Evolutionary conservation across 1,284 basidiomycete genomes (phyloP), one percentile per base, ranked within the genome.

Genomic region (Ceraceosorus bombacis): DNA sequence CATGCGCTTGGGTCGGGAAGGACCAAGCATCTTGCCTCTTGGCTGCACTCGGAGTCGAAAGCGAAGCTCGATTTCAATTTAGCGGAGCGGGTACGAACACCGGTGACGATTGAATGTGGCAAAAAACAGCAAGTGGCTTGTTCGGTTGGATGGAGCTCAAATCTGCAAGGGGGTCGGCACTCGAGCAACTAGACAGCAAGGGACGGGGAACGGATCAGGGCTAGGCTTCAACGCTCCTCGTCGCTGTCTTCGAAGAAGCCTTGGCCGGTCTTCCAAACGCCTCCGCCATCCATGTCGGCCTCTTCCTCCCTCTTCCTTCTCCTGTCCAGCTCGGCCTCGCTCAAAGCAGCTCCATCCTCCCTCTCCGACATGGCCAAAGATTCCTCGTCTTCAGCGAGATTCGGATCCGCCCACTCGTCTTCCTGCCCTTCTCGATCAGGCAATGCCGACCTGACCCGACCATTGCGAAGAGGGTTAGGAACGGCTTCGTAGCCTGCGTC

Each of bases 191-290:
- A 27, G 27, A 27, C 27, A 27, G 27, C 2, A 27, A 27, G 27
- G 27, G 27, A 27, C 27, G 27, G 27, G 27, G 27, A 27, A 27
- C 27, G 27, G 27, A 27, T 27, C 27, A 27, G 27, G 27, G 27
- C 27, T 27, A 27, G 27, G 27, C 27, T 27, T 27, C 27, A 27
- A 27, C 27, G 27, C 27, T 40, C 27, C n/a, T 43, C 27, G n/a
- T 41, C 49, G 38, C 46, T 39, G 15, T 49, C 62, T 27, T 62
- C 57, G 9, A 36, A 46, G 9, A 46, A 59, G 38, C 58, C 55
- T 7, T 52, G 49, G 38, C 58, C 61, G 12, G 15, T 59, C 50
- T 57, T 54, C 27, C n/a, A 17, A 13, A 38, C 27, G 3, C 56
- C 56, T 36, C 56, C 50, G 15, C 56, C 56, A 5, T 6, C n/a